Percentiles rank a stretch among this genome's conserved stretches.
phyloP scores from a whole-genome alignment of 371 early-diverging fungal genomes.

The Rhizomucor miehei region DNA sequence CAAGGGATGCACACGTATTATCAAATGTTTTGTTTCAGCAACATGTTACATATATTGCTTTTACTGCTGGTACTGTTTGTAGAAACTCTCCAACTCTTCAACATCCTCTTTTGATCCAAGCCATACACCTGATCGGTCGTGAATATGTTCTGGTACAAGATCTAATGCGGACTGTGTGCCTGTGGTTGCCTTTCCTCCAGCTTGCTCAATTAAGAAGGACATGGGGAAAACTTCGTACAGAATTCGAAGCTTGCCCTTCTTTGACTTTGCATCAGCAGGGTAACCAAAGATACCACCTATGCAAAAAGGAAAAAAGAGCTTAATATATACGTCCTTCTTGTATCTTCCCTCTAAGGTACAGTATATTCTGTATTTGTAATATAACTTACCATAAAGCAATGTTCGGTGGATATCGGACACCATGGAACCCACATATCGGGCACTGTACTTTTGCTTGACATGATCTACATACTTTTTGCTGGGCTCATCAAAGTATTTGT shows the following conservation, averaged over 20 bases:
- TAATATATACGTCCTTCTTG: not conserved
- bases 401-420: conserved; percentile 99
- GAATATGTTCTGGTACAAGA: conserved; percentile 83
- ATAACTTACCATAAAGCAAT: conserved; percentile 73
- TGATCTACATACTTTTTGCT: conserved; percentile 86
- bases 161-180: conserved; percentile 85
- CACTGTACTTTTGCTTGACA: conserved; percentile 90
- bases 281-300: conserved; percentile 78
- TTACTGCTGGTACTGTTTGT: conserved; percentile 17
- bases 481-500: conserved; percentile 87
- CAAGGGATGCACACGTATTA: too few relatives aligned
- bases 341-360: not conserved
- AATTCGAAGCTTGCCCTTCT: conserved; percentile 91
- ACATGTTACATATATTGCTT: too few relatives aligned
- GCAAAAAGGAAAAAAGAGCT: not conserved
- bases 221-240: conserved; percentile 99
- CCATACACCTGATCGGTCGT: conserved; percentile 91
- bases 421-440: conserved; percentile 98
- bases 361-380: not conserved
- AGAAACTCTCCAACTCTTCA: conserved; percentile 67
- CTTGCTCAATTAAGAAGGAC: conserved; percentile 93
- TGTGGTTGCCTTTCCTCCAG: conserved; percentile 91
- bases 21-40: too few relatives aligned
- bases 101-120: conserved; percentile 93
- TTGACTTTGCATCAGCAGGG: conserved; percentile 85